A percentile compares a stretch with the other conserved stretches of the same genome.
Evolutionary conservation across 192 early-diverging fungal genomes (phyloP).

Genomic region (Podila epigama): DNA sequence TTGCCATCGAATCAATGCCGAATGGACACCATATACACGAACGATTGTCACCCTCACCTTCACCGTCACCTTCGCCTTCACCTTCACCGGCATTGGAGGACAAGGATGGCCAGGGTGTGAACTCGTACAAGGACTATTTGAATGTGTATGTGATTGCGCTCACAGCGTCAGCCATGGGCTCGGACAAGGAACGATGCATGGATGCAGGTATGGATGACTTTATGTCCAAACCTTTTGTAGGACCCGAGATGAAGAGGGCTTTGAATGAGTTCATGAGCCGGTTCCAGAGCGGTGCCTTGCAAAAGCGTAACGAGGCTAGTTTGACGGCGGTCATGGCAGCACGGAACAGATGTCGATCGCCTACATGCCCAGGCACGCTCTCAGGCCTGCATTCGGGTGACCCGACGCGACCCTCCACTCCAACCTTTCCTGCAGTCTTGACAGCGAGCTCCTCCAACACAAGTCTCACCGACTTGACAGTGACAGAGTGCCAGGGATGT

Average conservation of each 20-base stretch:
- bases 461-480: slow-evolving; percentile 9
- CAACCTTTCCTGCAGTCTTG: slow-evolving; percentile 8
- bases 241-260: slow-evolving; percentile 56
- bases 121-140: slow-evolving; percentile 27
- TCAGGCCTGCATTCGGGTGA: background rate
- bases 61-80: too few species aligned
- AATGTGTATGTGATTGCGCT: slow-evolving; percentile 63
- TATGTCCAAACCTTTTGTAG: slow-evolving; percentile 60
- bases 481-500: slow-evolving; percentile 11
- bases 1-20: background rate
- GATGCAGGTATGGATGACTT: slow-evolving; percentile 66
- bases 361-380: background rate
- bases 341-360: slow-evolving; percentile 23
- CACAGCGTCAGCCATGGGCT: slow-evolving; percentile 58
- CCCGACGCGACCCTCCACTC: slow-evolving; percentile 1
- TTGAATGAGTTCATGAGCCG: slow-evolving; percentile 17
- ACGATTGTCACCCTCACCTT: background rate
- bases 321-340: slow-evolving; percentile 16
- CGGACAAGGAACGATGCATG: slow-evolving; percentile 60
- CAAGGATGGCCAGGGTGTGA: background rate
- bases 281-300: slow-evolving; percentile 11
- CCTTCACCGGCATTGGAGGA: background rate
- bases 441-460: slow-evolving; percentile 1
- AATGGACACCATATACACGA: background rate
- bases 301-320: slow-evolving; percentile 23